Base-by-base conservation (phyloP, 176 grass and related monocot genomes). In the Lolium rigidum region DNA sequence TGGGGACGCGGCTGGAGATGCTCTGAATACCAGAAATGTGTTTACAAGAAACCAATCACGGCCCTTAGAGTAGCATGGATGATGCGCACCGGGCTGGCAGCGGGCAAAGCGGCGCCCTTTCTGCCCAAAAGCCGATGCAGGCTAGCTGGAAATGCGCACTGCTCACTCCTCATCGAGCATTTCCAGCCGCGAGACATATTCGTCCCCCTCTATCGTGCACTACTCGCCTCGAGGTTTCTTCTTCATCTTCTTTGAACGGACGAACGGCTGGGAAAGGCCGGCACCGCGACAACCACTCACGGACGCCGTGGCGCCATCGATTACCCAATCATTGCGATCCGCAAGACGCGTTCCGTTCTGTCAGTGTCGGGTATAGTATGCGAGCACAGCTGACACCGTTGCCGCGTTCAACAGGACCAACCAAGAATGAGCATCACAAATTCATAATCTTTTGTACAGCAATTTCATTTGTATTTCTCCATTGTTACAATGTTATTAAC, bases 71-170 rank as follows among this genome's bases (percentile, higher is more conserved):
- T 28, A 28, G 26, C 26, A 28, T 28, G 26, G 46, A 47, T 4
- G 84, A 77, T 64, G 81, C 89, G 69, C 59, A 28, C 24, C 64
- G 81, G 89, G 89, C 85, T 46, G 75, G 38, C 31, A 49, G 35
- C 50, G 24, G 37, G 21, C 62, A 90, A 90, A 84, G 85, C 85
- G 63, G 28, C 61, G 44, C 9, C 52, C 82, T 91, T 91, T 91
- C 51, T 35, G 69, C 82, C 37, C 44, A 77, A 91, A 91, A 88
- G 86, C 77, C 63, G 86, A 77, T 2, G 77, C 46, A 62, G 13
- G 60, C 85, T 49, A 87, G 85, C 89, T 91, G 89, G 48, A 65
- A 48, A 35, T 80, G 15, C 61, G 61, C 80, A 3, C 62, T 65
- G 12, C 62, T 31, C 24, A 35, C 10, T 64, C 4, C 70, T 82